phyloP scores from a whole-genome alignment of 2,329 filamentous ascomycete genomes.

The Aspergillus ochraceoroseus region DNA sequence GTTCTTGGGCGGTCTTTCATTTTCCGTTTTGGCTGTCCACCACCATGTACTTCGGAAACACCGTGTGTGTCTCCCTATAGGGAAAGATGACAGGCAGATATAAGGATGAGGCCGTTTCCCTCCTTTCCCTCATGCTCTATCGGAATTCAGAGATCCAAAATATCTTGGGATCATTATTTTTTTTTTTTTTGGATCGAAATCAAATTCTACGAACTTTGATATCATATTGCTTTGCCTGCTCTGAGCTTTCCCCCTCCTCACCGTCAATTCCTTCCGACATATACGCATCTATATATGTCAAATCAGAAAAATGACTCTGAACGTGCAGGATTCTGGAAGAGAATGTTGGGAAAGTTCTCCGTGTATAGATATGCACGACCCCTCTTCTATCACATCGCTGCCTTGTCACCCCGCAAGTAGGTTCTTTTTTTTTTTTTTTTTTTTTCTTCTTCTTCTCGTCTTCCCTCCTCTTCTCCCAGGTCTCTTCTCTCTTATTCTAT shows the following conservation, averaged over 20 bases:
- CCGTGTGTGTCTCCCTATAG: conserved; percentile 8
- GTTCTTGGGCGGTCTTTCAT: conserved; percentile 10
- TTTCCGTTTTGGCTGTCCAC: conserved; percentile 11
- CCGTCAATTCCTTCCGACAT: too few species aligned
- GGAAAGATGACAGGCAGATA: conserved; percentile 11
- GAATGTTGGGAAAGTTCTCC: conserved; percentile 31
- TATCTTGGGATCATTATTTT: too few species aligned
- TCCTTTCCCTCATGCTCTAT: not conserved
- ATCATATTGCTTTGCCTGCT: too few species aligned
- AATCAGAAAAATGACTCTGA: conserved; percentile 27
- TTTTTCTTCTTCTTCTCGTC: not conserved
- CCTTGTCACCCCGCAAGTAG: conserved; percentile 27
- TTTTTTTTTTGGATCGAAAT: too few species aligned
- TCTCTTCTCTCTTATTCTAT: conserved; percentile 17
- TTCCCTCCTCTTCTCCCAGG: not conserved
- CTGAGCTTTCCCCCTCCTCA: too few species aligned
- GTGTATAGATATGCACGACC: conserved; percentile 28
- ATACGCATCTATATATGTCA: conserved; percentile 25
- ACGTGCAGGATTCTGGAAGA: conserved; percentile 30
- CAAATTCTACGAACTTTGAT: too few species aligned
- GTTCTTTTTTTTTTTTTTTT: conserved; percentile 9
- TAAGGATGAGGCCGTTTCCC: conserved; percentile 9
- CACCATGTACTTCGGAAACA: conserved; percentile 15
- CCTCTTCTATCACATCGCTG: conserved; percentile 23
- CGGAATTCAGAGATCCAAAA: conserved; percentile 1